Evolutionary conservation across 257 asterid species (phyloP), one percentile per base, ranked within the genome.

Genomic region (Datura wrightii): DNA sequence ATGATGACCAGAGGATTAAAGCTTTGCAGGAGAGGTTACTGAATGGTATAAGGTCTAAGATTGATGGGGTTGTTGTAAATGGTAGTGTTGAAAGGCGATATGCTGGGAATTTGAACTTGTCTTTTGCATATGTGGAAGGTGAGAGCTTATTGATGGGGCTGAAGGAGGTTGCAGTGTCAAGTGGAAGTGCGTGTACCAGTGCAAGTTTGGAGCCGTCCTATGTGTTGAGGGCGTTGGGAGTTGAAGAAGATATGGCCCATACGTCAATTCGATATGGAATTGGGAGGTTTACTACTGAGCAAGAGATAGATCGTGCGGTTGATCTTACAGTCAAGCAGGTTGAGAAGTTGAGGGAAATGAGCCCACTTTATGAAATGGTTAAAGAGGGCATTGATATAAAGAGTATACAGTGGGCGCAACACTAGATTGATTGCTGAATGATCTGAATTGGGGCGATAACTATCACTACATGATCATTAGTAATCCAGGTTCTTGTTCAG

Each of bases 71-170:
- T 42, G 96, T 95, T 3, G 98, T 97, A 82, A 97, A 97, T 87
- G 99, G 99, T 79, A 97, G 99, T 19, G 94, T 90, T 84, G 97
- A 92, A 87, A 92, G 92, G 82, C 90, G 99, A 4, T 97, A 97
- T 82, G 84, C 89, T 0, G 99, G 99, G 89, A 97, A 97, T 89
- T 84, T 97, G 95, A 97, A 97, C 91, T 76, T 97, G 84, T 97
- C 99, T 0, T 97, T 97, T 84, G 99, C 98, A 4, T 95, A 91
- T 85, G 99, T 97, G 24, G 99, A 97, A 83, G 99, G 99, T 39
- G 99, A 97, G 91, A 97, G 99, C 90, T 89, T 97, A 92, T 89
- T 97, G 83, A 97, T 95, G 99, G 99, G 99, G 85, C 84, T 97
- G 88, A 97, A 97, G 91, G 99, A 95, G 87, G 99, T 93, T 79